Conservation (phyloP, 805 yeast species). For the Metschnikowia amazonensis region DNA sequence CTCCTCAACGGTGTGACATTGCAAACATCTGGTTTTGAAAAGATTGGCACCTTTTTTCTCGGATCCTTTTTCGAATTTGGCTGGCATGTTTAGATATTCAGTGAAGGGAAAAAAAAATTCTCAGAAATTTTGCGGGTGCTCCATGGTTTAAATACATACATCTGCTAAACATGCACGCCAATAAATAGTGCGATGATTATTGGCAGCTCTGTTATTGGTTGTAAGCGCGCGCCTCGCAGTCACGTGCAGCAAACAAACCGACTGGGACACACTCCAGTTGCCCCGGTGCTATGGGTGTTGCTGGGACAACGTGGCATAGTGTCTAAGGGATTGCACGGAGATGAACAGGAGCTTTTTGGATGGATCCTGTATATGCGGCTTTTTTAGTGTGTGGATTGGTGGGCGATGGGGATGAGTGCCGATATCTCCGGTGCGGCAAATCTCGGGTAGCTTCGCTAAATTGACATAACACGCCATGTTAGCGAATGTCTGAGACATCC, state of each 20-base stretch:
- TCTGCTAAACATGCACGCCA: conserved; percentile 12
- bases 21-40: conserved; percentile 98
- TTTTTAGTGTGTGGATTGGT: not conserved
- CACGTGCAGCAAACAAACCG: not conserved
- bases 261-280: too few relatives aligned
- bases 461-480: not conserved
- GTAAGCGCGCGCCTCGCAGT: conserved; percentile 1
- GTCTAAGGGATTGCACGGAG: too few relatives aligned
- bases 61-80: conserved; percentile 41
- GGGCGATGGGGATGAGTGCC: not conserved
- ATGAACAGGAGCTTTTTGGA: too few relatives aligned
- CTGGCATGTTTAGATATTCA: conserved; percentile 34
- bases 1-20: conserved; percentile 95
- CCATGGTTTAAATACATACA: conserved; percentile 14
- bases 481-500: not conserved
- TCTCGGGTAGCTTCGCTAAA: not conserved
- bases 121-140: conserved; percentile 2
- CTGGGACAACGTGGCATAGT: not conserved
- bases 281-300: not conserved
- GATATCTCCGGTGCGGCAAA: conserved; percentile 10
- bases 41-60: conserved; percentile 90
- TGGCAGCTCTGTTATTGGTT: conserved; percentile 14
- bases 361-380: too few relatives aligned
- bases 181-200: conserved; percentile 18
- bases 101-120: not conserved